These are phyloP conservation scores for Acorus calamus DNA, from an alignment of 106 monocot species.

Conservation along the genomic window DNA sequence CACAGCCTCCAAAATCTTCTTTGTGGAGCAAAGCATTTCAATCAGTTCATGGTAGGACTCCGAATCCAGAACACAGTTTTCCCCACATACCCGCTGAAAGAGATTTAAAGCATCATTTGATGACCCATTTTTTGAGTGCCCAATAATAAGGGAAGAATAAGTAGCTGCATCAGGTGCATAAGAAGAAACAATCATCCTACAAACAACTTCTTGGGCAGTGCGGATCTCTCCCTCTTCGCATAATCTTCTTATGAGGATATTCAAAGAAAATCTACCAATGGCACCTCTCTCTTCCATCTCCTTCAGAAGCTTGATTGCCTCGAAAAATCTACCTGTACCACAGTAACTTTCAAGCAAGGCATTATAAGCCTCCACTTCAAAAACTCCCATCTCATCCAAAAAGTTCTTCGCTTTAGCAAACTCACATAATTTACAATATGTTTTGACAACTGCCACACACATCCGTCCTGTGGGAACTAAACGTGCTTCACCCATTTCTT, in stretches of 20 bases:
- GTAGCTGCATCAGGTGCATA: constrained; percentile 22
- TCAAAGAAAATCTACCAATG: constrained; percentile 40
- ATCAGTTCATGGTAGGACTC: constrained; percentile 35
- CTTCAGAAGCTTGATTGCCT: constrained; percentile 24
- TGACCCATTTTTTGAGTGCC: constrained; percentile 14
- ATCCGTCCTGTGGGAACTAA: constrained; percentile 14
- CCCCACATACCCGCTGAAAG: constrained; percentile 18
- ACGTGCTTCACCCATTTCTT: constrained; percentile 28
- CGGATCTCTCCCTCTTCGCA: constrained; percentile 22
- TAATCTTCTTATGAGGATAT: constrained; percentile 27
- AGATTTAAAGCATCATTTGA: constrained; percentile 34
- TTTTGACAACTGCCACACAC: constrained; percentile 30
- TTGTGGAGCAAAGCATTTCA: constrained; percentile 35
- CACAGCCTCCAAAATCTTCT: constrained; percentile 40
- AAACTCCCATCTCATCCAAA: constrained; percentile 17
- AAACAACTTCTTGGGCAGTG: constrained; percentile 44
- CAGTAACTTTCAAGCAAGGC: constrained; percentile 38
- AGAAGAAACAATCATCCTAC: constrained; percentile 48
- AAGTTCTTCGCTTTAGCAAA: constrained; percentile 33
- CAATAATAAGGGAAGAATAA: constrained; percentile 40
- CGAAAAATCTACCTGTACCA: constrained; percentile 11
- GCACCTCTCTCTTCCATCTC: constrained; percentile 20
- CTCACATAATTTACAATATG: constrained; percentile 33
- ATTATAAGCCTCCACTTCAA: constrained; percentile 31
- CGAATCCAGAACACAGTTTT: constrained; percentile 29